Evolutionary conservation across 192 early-diverging fungal species (phyloP).

Genomic region (Rhizoclosmatium sp.): DNA sequence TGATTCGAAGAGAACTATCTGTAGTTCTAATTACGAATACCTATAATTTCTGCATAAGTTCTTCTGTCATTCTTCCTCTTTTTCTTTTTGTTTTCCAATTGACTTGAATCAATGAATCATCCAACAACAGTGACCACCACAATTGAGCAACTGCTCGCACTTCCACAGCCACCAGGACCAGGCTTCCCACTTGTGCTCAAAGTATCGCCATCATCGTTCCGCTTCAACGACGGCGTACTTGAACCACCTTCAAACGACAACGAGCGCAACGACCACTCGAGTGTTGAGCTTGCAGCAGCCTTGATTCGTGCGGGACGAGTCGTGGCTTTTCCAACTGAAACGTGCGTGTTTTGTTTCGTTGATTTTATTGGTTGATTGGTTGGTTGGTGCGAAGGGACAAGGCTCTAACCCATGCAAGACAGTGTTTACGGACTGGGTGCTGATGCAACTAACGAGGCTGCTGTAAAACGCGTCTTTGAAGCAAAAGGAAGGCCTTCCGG

Average conservation of each 20-base stretch:
- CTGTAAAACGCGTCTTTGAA: slow-evolving; percentile 79
- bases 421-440: slow-evolving; percentile 93
- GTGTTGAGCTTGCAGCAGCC: slow-evolving; percentile 1
- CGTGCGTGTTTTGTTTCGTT: slow-evolving; percentile 33
- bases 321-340: slow-evolving; percentile 96
- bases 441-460: slow-evolving; percentile 74
- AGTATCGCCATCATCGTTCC: slow-evolving; percentile 22
- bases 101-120: too few species aligned
- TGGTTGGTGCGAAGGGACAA: too few species aligned
- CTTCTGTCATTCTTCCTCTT: too few species aligned
- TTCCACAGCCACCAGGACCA: neutral
- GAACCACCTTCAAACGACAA: neutral
- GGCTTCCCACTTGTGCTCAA: slow-evolving; percentile 26
- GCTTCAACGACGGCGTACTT: neutral
- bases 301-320: slow-evolving; percentile 34
- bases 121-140: neutral
- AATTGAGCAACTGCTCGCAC: neutral
- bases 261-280: slow-evolving; percentile 13
- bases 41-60: too few species aligned
- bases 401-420: too few species aligned
- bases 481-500: slow-evolving; percentile 84
- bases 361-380: too few species aligned
- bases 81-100: too few species aligned
- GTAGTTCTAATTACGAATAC: too few species aligned
- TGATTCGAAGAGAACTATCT: too few species aligned